Evolutionary conservation across 2,329 filamentous ascomycete species (phyloP).

Genomic region (Ceratocystis lukuohia): DNA sequence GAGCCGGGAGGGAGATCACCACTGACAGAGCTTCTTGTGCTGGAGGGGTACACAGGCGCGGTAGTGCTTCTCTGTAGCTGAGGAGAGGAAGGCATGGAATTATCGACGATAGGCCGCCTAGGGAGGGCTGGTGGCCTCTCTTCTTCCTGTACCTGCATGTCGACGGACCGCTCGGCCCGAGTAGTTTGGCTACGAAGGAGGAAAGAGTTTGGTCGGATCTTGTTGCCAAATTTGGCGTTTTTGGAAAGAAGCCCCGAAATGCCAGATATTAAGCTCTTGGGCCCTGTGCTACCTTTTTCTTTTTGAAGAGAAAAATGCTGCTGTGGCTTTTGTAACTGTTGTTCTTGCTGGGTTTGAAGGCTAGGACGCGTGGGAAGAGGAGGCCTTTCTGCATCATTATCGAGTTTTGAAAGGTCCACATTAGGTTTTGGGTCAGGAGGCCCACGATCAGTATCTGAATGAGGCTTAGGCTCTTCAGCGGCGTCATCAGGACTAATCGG

Average conservation of each 20-base stretch:
- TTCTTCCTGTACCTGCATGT: constrained; percentile 3
- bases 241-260: neutral
- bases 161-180: neutral
- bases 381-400: neutral
- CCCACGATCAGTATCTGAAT: constrained; percentile 10
- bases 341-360: neutral
- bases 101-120: constrained; percentile 15
- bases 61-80: constrained; percentile 17
- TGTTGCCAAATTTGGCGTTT: neutral
- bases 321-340: neutral
- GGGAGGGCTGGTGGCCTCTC: constrained; percentile 9
- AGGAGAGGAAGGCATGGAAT: neutral
- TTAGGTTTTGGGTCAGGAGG: neutral
- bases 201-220: neutral
- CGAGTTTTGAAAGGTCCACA: neutral
- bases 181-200: constrained; percentile 12
- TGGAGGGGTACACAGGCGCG: constrained; percentile 4
- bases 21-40: neutral
- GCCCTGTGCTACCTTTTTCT: neutral
- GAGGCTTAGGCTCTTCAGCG: neutral
- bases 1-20: neutral
- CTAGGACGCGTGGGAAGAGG: neutral
- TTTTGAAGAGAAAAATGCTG: neutral
- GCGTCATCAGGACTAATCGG: neutral
- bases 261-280: neutral